phyloP scores from a whole-genome alignment of 371 early-diverging fungal genomes.

The Mucor racemosus region DNA sequence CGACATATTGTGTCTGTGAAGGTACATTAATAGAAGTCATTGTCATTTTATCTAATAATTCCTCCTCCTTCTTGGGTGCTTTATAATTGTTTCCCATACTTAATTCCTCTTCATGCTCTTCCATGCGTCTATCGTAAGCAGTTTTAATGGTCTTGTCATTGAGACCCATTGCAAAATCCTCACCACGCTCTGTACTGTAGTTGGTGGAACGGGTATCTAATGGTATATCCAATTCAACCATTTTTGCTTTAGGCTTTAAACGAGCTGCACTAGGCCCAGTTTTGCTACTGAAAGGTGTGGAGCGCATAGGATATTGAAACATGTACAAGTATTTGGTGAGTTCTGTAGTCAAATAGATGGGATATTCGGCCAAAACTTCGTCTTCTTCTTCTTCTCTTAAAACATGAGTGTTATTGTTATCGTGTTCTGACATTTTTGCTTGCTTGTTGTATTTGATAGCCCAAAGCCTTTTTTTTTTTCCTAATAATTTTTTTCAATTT shows the following conservation, averaged over 20 bases:
- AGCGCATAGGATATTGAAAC: slow-evolving; percentile 86
- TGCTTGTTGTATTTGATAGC: not conserved
- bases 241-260: slow-evolving; percentile 78
- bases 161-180: slow-evolving; percentile 78
- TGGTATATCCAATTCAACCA: slow-evolving; percentile 88
- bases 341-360: slow-evolving; percentile 74
- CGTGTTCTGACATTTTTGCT: not conserved
- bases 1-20: slow-evolving; percentile 76
- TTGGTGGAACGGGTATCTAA: slow-evolving; percentile 69
- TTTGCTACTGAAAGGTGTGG: slow-evolving; percentile 48
- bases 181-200: slow-evolving; percentile 81
- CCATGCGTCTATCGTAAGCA: slow-evolving; percentile 65
- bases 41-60: slow-evolving; percentile 76
- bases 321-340: slow-evolving; percentile 75
- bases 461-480: not conserved
- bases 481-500: not conserved
- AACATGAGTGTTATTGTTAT: not conserved
- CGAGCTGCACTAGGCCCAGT: slow-evolving; percentile 71
- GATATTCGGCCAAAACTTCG: slow-evolving; percentile 76
- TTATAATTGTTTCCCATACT: slow-evolving; percentile 30
- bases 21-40: slow-evolving; percentile 80
- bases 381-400: slow-evolving; percentile 58
- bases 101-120: slow-evolving; percentile 54
- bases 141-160: slow-evolving; percentile 74
- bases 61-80: slow-evolving; percentile 41